phyloP scores from a whole-genome alignment of 2,329 filamentous ascomycete genomes.

The Sporothrix protearum region DNA sequence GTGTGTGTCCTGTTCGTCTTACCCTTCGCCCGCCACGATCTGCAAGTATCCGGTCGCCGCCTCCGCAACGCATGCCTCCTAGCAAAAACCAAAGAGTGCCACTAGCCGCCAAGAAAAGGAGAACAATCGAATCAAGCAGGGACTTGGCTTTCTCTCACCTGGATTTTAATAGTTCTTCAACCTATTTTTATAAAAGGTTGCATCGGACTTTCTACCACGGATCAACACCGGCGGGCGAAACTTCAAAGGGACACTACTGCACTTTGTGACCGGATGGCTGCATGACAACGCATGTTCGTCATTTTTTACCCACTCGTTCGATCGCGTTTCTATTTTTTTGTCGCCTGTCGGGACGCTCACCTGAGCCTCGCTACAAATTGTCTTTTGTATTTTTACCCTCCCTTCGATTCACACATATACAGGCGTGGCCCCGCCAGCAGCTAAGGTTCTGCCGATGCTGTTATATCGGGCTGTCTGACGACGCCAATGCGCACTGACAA shows the following conservation, averaged over 20 bases:
- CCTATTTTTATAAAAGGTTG: not conserved
- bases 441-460: constrained; percentile 12
- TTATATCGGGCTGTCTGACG: not conserved
- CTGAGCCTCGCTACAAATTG: not conserved
- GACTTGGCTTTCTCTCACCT: not conserved
- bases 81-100: not conserved
- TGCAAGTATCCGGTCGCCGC: not conserved
- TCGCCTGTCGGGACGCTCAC: not conserved
- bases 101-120: not conserved
- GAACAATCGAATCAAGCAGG: not conserved
- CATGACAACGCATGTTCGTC: constrained; percentile 15
- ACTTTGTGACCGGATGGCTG: constrained; percentile 19
- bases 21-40: not conserved
- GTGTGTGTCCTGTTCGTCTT: not conserved
- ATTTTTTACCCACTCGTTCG: not conserved
- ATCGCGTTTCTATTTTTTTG: not conserved
- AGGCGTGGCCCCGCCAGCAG: constrained; percentile 8
- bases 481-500: not conserved
- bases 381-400: not conserved
- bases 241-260: not conserved
- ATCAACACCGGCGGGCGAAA: not conserved
- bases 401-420: not conserved
- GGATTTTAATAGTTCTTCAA: not conserved
- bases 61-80: not conserved
- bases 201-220: not conserved